phyloP scores from a whole-genome alignment of 805 yeast species.

The Debaryomyces prosopidis region DNA sequence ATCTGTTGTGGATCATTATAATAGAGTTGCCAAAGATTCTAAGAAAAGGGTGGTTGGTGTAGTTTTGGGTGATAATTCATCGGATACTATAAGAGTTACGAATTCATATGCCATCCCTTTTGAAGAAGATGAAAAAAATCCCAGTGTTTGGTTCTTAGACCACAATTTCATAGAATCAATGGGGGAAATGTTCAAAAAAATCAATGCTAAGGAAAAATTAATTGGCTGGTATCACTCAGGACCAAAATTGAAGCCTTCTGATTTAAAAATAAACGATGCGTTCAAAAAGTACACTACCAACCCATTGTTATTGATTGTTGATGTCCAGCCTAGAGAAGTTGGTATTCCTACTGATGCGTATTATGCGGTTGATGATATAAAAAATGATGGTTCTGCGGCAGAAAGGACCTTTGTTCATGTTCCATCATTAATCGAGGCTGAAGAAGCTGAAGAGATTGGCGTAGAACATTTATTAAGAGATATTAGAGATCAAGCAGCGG shows the following conservation, averaged over 20 bases:
- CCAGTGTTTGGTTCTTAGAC: slow-evolving; percentile 94
- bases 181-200: slow-evolving; percentile 97
- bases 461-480: slow-evolving; percentile 95
- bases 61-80: slow-evolving; percentile 75
- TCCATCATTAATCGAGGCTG: slow-evolving; percentile 92
- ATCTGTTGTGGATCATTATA: slow-evolving; percentile 94
- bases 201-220: slow-evolving; percentile 93
- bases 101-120: slow-evolving; percentile 97
- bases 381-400: slow-evolving; percentile 91
- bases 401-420: slow-evolving; percentile 92
- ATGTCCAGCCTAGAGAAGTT: slow-evolving; percentile 79
- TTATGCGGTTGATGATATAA: slow-evolving; percentile 89
- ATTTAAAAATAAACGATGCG: slow-evolving; percentile 83
- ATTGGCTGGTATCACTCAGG: slow-evolving; percentile 99
- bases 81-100: slow-evolving; percentile 66
- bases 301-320: slow-evolving; percentile 87
- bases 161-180: slow-evolving; percentile 94
- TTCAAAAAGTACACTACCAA: slow-evolving; percentile 80
- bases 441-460: slow-evolving; percentile 99
- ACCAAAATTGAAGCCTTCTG: slow-evolving; percentile 85
- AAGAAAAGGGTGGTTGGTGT: slow-evolving; percentile 93
- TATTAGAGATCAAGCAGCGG: slow-evolving; percentile 95
- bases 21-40: slow-evolving; percentile 70
- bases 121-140: slow-evolving; percentile 91
- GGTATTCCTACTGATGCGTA: slow-evolving; percentile 97